Conservation (phyloP, 768 basidiomycete species). For the Hypholoma fasciculare region DNA sequence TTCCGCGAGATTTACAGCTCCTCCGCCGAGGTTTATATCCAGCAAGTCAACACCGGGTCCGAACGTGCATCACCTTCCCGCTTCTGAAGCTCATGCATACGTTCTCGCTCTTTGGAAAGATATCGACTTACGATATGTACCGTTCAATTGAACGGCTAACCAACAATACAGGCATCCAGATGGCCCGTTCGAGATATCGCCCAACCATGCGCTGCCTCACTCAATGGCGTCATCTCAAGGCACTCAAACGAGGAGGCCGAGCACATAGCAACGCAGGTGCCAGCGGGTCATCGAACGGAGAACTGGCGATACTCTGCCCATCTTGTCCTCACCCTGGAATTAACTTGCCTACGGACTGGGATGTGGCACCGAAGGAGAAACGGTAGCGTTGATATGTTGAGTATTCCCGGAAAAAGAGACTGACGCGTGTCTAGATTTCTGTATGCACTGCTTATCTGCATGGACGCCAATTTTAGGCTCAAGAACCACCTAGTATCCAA, state of each 20-base stretch:
- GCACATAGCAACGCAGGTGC: no score
- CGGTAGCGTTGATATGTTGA: no score
- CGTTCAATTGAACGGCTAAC: slow-evolving; percentile 7
- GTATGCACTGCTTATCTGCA: not conserved
- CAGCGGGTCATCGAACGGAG: no score
- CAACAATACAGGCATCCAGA: not conserved
- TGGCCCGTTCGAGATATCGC: not conserved
- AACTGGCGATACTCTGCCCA: no score
- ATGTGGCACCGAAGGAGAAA: no score
- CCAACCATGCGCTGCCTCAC: not conserved
- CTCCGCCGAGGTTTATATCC: no score
- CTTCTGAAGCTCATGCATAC: not conserved
- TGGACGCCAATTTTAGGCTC: slow-evolving; percentile 14
- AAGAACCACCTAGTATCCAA: slow-evolving; percentile 14
- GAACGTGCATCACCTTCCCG: slow-evolving; percentile 8
- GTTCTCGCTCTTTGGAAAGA: not conserved
- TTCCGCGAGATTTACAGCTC: not conserved
- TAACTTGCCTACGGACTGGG: no score
- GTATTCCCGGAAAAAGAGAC: no score
- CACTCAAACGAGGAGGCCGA: no score
- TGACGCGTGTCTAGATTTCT: no score
- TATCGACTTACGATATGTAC: not conserved
- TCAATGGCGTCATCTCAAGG: slow-evolving; percentile 14
- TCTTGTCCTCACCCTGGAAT: no score
- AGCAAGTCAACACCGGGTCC: no score